Evolutionary conservation across 2,329 filamentous ascomycete species (phyloP).

Genomic region (Neonectria faginata): DNA sequence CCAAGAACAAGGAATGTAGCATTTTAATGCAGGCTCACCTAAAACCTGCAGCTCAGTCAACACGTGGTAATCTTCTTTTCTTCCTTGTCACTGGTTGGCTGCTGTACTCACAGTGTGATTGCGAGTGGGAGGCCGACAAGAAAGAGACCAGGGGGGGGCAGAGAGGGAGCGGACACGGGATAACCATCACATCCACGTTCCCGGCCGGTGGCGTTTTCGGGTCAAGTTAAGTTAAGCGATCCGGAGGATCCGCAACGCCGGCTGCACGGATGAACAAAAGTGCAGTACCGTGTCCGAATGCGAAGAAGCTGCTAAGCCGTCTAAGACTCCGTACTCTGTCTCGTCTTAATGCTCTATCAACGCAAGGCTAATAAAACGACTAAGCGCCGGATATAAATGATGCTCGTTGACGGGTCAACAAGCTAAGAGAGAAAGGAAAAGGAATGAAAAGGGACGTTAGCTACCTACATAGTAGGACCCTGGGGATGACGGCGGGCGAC

Average conservation of each 20-base stretch:
- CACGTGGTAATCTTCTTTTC: not conserved
- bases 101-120: not conserved
- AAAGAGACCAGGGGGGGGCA: not conserved
- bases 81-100: not conserved
- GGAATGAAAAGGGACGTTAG: not conserved
- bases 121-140: not conserved
- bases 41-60: not conserved
- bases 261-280: not conserved
- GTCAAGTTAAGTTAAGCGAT: not conserved
- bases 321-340: not conserved
- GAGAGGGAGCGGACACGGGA: not conserved
- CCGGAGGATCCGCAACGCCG: not conserved
- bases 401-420: not conserved
- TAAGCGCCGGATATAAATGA: not conserved
- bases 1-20: not conserved
- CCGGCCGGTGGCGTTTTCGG: not conserved
- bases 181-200: not conserved
- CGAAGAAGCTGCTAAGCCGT: not conserved
- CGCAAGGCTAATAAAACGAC: not conserved
- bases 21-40: not conserved
- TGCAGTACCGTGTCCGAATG: not conserved
- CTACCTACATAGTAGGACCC: not conserved
- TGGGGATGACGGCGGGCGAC: no score
- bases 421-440: not conserved
- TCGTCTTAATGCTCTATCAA: not conserved